phyloP scores from a whole-genome alignment of 1,284 basidiomycete genomes.

The Irpex lacteus region DNA sequence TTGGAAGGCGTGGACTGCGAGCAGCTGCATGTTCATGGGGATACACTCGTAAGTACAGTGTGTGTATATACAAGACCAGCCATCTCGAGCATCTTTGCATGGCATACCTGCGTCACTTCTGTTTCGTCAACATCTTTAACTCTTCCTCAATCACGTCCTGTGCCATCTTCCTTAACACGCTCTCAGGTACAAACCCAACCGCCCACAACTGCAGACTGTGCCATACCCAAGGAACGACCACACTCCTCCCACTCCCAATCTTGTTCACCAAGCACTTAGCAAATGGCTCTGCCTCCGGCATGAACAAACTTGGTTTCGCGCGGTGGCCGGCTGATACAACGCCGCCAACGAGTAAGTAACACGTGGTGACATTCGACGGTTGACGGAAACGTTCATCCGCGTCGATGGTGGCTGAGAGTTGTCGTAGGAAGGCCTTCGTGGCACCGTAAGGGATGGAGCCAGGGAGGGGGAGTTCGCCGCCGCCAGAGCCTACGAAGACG shows the following conservation, averaged over 20 bases:
- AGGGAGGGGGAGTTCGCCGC: background rate
- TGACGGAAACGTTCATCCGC: conserved; percentile 4
- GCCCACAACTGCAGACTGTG: conserved; percentile 12
- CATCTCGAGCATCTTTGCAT: no score
- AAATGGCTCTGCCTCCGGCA: conserved; percentile 10
- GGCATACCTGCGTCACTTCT: no score
- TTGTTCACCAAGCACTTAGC: conserved; percentile 9
- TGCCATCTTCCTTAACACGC: no score
- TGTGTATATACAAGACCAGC: no score
- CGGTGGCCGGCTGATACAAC: background rate
- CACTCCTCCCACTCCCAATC: conserved; percentile 11
- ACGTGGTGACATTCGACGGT: background rate
- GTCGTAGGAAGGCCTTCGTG: conserved; percentile 10
- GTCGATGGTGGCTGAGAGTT: conserved; percentile 1
- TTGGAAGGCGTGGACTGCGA: no score
- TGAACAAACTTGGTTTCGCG: background rate
- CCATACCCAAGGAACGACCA: conserved; percentile 9
- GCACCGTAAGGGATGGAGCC: conserved; percentile 4
- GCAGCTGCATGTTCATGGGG: no score
- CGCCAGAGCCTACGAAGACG: background rate
- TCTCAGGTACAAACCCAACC: conserved; percentile 1
- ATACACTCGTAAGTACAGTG: no score
- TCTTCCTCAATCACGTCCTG: no score
- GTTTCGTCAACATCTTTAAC: no score
- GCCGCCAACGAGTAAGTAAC: background rate